Evolutionary conservation across 371 early-diverging fungal species (phyloP), one percentile per base, ranked within the genome.

Genomic region (Rhizopus sp.): DNA sequence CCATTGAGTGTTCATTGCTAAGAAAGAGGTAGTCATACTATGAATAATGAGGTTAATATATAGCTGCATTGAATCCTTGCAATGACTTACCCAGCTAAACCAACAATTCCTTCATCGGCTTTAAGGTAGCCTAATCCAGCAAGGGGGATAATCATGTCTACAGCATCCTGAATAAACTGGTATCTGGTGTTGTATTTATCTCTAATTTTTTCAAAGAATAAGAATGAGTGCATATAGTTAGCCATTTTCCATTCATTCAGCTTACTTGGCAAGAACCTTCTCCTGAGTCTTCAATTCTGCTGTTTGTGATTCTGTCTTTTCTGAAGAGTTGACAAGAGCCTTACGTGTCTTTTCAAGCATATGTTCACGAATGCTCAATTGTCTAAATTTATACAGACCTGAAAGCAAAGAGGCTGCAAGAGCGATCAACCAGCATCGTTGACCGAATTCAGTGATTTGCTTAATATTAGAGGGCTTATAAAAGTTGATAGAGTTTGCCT

Each of bases 401-500:
- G 77, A 59, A 30, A 81, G 8, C 53, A 87, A 64, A 57, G 90
- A 84, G 57, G 79, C 81, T 13, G 64, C 58, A 41, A 91, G 64
- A 37, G 84, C 92, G 15, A 68, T 53, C 52, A 86, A 60, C 92
- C 92, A 92, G 66, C 81, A 84, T 54, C 68, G 77, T 66, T 66
- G 69, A 57, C 87, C 83, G 39, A 72, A 55, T 33, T 78, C 72
- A 38, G 66, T 70, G 52, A 84, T 76, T 53, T 77, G 59, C 62
- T 83, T 78, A 53, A 80, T 72, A 54, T 88, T 85, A 13, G 56
- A 9, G 17, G 63, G 50, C 52, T 72, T 72, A 39, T 72, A 75
- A 57, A 75, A 72, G 59, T 70, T 66, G 59, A 75, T 64, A 12
- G 70, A 51, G 47, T 67, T 69, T 31, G 68, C 38, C 75, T 75